Evolutionary conservation across 257 asterid species (phyloP).

Genomic region (Solanum habrochaites): DNA sequence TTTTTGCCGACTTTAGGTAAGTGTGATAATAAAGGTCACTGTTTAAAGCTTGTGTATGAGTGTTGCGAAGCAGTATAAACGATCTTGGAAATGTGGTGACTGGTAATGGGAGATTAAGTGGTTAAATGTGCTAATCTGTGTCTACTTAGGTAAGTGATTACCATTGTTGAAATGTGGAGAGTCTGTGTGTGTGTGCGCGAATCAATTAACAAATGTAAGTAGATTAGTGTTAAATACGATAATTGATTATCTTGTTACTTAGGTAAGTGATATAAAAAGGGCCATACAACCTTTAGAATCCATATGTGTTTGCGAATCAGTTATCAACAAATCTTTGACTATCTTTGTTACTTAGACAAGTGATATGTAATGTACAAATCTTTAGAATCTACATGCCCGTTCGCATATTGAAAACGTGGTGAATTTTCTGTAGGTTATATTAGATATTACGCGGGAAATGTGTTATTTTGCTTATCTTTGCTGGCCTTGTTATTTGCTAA

Average conservation of each 20-base stretch:
- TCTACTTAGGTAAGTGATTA: slow-evolving; percentile 47
- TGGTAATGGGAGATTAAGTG: no score
- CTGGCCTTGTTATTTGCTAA: neutral
- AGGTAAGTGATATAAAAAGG: slow-evolving; percentile 35
- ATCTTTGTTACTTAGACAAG: slow-evolving; percentile 50
- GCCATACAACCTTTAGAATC: slow-evolving; percentile 1
- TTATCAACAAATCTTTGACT: neutral
- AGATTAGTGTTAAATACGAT: neutral
- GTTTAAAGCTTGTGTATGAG: no score
- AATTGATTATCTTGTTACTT: slow-evolving; percentile 1
- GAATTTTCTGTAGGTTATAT: neutral
- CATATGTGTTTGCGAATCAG: no score
- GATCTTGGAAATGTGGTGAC: no score
- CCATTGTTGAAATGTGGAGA: no score
- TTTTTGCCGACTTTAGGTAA: no score
- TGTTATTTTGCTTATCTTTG: neutral
- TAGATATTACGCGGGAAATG: neutral
- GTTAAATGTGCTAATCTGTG: no score
- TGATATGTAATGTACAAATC: slow-evolving; percentile 11
- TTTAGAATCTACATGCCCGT: neutral
- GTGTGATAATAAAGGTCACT: no score
- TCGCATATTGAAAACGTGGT: neutral
- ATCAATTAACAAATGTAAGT: neutral
- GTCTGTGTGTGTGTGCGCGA: no score
- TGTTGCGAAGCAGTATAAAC: no score